Evolutionary conservation across 2,329 filamentous ascomycete species (phyloP), one percentile per base, ranked within the genome.

Genomic region (Curvularia sp.): DNA sequence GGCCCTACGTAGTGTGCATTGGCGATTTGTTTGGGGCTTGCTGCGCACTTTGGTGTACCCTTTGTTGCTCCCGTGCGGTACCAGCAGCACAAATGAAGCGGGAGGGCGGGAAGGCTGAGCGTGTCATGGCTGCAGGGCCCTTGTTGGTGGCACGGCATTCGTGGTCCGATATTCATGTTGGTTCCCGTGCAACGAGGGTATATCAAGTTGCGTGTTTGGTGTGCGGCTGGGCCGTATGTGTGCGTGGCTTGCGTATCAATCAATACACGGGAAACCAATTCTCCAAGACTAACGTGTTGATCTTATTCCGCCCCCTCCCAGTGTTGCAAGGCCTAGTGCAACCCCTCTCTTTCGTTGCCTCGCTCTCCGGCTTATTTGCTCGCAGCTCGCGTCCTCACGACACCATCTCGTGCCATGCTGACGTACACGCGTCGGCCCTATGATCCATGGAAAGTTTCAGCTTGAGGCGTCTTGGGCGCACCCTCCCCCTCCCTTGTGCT

Each of bases 371-470:
- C 51, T 55, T 51, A 18, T 38, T 39, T 47, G 39, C 35, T 46
- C 35, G 46, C 31, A 1, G 18, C 18, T 18, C 18, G 18, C 18
- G 41, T 38, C 53, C 48, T 59, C 57, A 28, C 49, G 56, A 46
- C 52, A 49, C 33, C 46, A 55, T 44, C 33, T 44, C 35, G 49
- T 51, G 39, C 49, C 49, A 39, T 49, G 44, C 51, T 57, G 57
- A 62, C 54, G 54, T 57, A 38, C 60, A 62, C 57, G 60, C 60
- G 56, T 53, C 55, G 30, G 26, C 30, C 48, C 35, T 35, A 22
- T 47, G 33, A 58, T 49, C 55, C 54, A 55, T 58, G 22, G 20
- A 42, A 47, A 44, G 60, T 63, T 63, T 63, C 57, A 53, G 28
- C 42, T 55, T 44, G 54, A 57, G 48, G 53, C 50, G 48, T 43